These are phyloP conservation scores for Pestalotiopsis sp. DNA, from an alignment of 2,329 filamentous ascomycete genomes.

Conservation along the genomic window DNA sequence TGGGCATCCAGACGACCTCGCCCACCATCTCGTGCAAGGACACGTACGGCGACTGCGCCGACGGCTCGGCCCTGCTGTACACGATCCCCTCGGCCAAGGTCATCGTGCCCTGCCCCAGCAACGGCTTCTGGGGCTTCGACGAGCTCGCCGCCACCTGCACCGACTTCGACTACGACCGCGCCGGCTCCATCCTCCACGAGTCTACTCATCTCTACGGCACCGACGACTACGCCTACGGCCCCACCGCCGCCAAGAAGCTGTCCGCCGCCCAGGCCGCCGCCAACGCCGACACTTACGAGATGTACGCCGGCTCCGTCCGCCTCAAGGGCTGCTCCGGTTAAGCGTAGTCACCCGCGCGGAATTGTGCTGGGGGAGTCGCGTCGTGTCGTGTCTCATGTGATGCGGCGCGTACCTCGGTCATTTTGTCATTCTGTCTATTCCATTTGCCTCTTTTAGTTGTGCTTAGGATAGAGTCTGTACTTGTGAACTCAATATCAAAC, in stretches of 20 bases:
- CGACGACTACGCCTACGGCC: constrained; percentile 11
- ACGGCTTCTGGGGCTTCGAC: constrained; percentile 9
- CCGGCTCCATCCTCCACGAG: constrained; percentile 10
- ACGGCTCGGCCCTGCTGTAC: constrained; percentile 12
- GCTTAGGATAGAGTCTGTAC: too few relatives aligned
- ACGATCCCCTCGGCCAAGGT: constrained; percentile 7
- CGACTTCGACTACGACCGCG: constrained; percentile 10
- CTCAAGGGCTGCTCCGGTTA: constrained; percentile 2
- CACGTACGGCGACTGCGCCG: constrained; percentile 8
- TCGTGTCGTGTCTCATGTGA: too few relatives aligned
- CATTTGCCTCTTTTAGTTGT: too few relatives aligned
- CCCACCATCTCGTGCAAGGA: constrained; percentile 10
- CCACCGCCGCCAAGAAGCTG: constrained; percentile 10
- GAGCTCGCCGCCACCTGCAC: constrained; percentile 3
- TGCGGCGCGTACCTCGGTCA: too few relatives aligned
- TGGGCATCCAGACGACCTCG: constrained; percentile 4
- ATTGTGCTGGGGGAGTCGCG: too few relatives aligned
- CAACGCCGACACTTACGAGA: constrained; percentile 11
- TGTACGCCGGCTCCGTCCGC: constrained; percentile 10
- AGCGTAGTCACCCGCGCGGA: background rate
- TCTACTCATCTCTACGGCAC: constrained; percentile 9
- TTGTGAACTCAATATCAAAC: too few relatives aligned
- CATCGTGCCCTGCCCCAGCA: constrained; percentile 11
- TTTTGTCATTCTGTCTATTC: too few relatives aligned
- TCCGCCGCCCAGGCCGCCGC: constrained; percentile 5